Percentiles rank a stretch among this genome's conserved stretches.
These are phyloP conservation scores for Aquilaria sinensis DNA, from an alignment of 345 rosid genomes.

Conservation along the genomic window DNA sequence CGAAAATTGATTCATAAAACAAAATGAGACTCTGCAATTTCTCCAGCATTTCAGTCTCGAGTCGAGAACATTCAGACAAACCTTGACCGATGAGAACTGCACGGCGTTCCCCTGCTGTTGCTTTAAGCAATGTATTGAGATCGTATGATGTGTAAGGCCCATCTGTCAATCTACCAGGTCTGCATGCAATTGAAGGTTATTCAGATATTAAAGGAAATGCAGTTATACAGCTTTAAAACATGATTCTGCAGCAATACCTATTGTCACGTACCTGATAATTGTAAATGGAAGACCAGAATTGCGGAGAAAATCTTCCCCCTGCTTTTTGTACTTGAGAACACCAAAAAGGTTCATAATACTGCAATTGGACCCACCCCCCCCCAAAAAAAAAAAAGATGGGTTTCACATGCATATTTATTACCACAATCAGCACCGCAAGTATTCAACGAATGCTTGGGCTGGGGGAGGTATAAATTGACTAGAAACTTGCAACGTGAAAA, in stretches of 20 bases:
- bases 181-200: slow-evolving; percentile 15
- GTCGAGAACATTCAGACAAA: slow-evolving; percentile 9
- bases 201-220: background rate
- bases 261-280: slow-evolving; percentile 57
- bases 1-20: no score
- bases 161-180: slow-evolving; percentile 94
- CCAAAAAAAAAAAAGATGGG: no score
- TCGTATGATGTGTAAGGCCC: slow-evolving; percentile 99
- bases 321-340: slow-evolving; percentile 91
- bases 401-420: no score
- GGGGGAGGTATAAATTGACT: no score
- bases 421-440: no score
- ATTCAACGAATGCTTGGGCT: no score
- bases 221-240: background rate
- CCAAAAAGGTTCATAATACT: slow-evolving; percentile 98
- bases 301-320: slow-evolving; percentile 89
- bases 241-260: background rate
- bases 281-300: slow-evolving; percentile 85
- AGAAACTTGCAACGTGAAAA: no score
- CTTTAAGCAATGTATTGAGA: slow-evolving; percentile 90
- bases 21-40: background rate
- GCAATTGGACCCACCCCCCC: no score
- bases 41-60: background rate
- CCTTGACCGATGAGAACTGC: slow-evolving; percentile 90
- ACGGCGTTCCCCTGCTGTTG: slow-evolving; percentile 85